Conservation (phyloP, 208 protist genomes). For the Leishmania turanica region DNA sequence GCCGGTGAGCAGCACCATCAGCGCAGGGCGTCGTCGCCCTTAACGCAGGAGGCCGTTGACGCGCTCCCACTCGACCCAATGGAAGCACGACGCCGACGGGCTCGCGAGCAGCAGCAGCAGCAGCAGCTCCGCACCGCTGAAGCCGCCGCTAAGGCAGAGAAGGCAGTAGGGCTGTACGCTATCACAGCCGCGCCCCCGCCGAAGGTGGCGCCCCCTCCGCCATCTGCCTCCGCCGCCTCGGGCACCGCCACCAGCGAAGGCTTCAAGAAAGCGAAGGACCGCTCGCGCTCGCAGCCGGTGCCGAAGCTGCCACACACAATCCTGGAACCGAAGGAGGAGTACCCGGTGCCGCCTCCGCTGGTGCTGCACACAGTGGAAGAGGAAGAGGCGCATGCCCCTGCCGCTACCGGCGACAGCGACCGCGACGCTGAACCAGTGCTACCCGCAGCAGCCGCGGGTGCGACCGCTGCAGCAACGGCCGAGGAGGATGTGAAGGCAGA, state of each 20-base stretch:
- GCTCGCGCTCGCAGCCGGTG: constrained; percentile 47
- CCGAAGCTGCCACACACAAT: constrained; percentile 40
- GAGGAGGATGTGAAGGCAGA: not conserved
- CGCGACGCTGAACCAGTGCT: not conserved
- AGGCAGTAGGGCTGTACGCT: constrained; percentile 40
- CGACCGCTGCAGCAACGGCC: not conserved
- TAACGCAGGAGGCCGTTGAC: constrained; percentile 65
- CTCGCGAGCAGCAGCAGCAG: constrained; percentile 29
- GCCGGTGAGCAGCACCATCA: constrained; percentile 2
- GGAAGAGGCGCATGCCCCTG: not conserved
- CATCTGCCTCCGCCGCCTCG: constrained; percentile 3
- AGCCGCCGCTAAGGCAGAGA: constrained; percentile 19
- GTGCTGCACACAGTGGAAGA: constrained; percentile 69
- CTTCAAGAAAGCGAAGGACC: constrained; percentile 28
- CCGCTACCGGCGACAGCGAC: too few relatives aligned
- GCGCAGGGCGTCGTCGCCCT: constrained; percentile 38
- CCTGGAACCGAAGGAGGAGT: constrained; percentile 36
- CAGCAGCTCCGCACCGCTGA: constrained; percentile 22
- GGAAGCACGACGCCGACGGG: constrained; percentile 19
- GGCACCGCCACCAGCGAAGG: constrained; percentile 2
- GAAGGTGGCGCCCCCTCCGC: constrained; percentile 17
- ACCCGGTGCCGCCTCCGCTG: constrained; percentile 55
- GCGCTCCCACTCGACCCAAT: constrained; percentile 59
- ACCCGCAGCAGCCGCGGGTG: not conserved
- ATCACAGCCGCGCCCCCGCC: constrained; percentile 25